Base-by-base conservation (phyloP, 495 filamentous ascomycete genomes). In the Penicillium dipodomyicola region DNA sequence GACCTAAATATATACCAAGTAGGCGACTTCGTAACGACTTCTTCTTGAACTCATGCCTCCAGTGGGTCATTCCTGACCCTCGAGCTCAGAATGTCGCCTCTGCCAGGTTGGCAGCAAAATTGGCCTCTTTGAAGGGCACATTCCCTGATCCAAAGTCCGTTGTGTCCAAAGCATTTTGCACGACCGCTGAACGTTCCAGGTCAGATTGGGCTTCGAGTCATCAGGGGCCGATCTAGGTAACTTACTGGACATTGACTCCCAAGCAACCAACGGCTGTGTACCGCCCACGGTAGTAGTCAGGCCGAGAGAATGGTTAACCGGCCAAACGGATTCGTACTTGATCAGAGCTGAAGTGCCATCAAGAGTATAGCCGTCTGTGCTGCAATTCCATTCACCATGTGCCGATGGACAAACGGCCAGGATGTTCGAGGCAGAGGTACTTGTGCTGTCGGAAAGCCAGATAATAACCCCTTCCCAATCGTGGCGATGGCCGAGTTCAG, bases 381-480 rank as follows among this genome's bases (percentile, higher is more conserved):
- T 66, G 61, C 77, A 80, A 41, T 81, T 65, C 75, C 79, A 84
- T 5, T 59, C 63, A 11, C 81, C 80, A 54, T 84, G 80, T 3
- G 76, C 78, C 6, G 77, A 80, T 6, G 77, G 76, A 43, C 76
- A 78, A 11, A 80, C 77, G 20, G 78, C 80, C 3, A 79, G 52
- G 29, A 84, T 68, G 47, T 81, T 81, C 27, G 68, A 64, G 0
- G 74, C 67, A 10, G 68, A 54, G 1, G 67, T 73, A 17, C 70
- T 70, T 2, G 69, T 67, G 0, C 68, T 43, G 33, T 64, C 63
- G 7, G 61, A 54, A 2, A 82, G 65, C 73, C 73, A 82, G 45
- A 82, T 70, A 55, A 82, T 71, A 0, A 77, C 74, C 11, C 78
- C 80, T 53, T 80, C 78, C 78, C 77, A 80, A 58, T 80, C 78